These are phyloP conservation scores for Geotrichum reessii DNA, from an alignment of 1,139 yeast genomes.

Conservation along the genomic window DNA sequence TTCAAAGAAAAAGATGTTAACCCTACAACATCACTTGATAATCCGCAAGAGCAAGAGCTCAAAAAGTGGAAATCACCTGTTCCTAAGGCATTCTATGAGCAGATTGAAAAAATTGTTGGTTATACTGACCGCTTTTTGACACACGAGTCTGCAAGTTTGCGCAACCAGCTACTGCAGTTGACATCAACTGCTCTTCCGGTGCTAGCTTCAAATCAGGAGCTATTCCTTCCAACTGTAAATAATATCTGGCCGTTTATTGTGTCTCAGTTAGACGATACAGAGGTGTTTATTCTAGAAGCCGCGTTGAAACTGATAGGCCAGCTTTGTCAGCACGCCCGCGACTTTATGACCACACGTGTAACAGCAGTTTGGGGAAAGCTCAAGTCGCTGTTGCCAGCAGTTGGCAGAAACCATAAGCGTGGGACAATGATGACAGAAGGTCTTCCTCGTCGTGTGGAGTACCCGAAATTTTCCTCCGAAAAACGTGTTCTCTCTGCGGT, in stretches of 20 bases:
- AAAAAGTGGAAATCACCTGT: conserved; percentile 59
- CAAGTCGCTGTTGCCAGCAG: conserved; percentile 18
- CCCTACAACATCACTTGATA: conserved; percentile 27
- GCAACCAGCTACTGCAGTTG: conserved; percentile 51
- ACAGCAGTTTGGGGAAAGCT: conserved; percentile 42
- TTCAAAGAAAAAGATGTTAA: conserved; percentile 29
- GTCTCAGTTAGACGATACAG: conserved; percentile 29
- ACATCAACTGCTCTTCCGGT: conserved; percentile 51
- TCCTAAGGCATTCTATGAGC: conserved; percentile 52
- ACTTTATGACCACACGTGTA: conserved; percentile 49
- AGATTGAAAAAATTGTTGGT: conserved; percentile 55
- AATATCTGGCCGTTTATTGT: conserved; percentile 57
- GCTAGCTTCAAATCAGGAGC: conserved; percentile 54
- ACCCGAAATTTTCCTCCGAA: conserved; percentile 28
- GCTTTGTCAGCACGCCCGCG: conserved; percentile 43
- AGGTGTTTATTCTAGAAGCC: conserved; percentile 36
- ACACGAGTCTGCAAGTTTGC: conserved; percentile 56
- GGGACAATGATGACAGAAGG: not conserved
- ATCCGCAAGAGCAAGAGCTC: conserved; percentile 30
- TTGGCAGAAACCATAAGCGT: not conserved
- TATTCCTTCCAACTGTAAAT: conserved; percentile 63
- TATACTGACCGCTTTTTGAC: conserved; percentile 69
- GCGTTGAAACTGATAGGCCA: conserved; percentile 39
- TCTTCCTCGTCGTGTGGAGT: not conserved
- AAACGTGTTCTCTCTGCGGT: conserved; percentile 25